Evolutionary conservation across 2,329 filamentous ascomycete genomes (phyloP), one percentile per base, ranked within the genome.

Genomic region (Dactylellina leptospora): DNA sequence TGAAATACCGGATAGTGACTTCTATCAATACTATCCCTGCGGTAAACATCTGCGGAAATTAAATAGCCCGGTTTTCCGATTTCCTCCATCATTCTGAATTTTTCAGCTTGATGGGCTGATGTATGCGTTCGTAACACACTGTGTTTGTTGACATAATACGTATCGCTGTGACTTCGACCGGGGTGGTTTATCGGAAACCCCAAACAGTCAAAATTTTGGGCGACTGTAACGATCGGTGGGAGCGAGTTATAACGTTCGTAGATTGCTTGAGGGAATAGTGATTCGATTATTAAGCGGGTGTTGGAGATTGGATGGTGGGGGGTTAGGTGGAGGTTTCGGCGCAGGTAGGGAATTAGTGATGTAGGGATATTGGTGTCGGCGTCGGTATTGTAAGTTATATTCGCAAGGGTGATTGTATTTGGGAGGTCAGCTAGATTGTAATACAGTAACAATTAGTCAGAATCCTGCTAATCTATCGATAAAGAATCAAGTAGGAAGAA

Each of bases 1-100:
- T 99, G 95, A 80, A 99, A 99, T 68, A 96, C 87, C 0, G 95
- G 95, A 81, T 97, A 97, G 81, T 99, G 95, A 76, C 89, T 95
- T 63, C 91, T 87, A 81, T 99, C 95, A 77, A 99, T 90, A 63
- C 93, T 93, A 85, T 99, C 95, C 75, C 95, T 86, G 44, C 95
- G 87, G 80, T 97, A 99, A 16, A 99, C 95, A 79, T 99, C 95
- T 22, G 93, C 95, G 69, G 90, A 90, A 78, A 99, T 90, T 30
- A 96, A 89, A 79, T 92, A 99, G 2, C 93, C 95, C n/a, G 25
- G 25, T 16, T 60, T 64, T 11, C 59, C 58, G 36, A 88, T 85
- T 76, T 85, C 90, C 60, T 85, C 81, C 80, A 92, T 87, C 69
- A 85, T 83, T 75, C 88, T 84, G 84, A 97, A 91, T 70, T 90